Conservation (phyloP, 2,329 filamentous ascomycete species). For the Myriosclerotinia duriaeana region DNA sequence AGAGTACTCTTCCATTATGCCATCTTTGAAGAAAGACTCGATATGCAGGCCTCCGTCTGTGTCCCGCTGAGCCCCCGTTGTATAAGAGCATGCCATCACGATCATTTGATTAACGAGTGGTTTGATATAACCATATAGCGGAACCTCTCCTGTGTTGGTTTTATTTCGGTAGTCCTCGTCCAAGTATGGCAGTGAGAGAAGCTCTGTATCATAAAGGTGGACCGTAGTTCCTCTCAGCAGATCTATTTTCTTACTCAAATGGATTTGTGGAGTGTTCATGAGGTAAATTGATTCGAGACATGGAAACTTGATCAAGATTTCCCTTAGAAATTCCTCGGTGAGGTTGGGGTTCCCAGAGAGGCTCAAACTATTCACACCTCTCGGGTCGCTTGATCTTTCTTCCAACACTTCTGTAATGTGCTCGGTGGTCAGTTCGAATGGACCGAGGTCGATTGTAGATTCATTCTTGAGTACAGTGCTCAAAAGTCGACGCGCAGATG, state of each 20-base stretch:
- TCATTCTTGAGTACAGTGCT: not conserved
- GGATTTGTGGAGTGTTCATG: conserved; percentile 9
- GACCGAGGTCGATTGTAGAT: conserved; percentile 13
- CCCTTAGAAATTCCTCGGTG: not conserved
- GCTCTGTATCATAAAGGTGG: conserved; percentile 16
- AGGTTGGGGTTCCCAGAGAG: conserved; percentile 21
- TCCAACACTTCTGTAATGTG: conserved; percentile 16
- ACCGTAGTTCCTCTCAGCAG: conserved; percentile 1
- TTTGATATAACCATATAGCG: not conserved
- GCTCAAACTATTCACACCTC: not conserved
- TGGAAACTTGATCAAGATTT: conserved; percentile 7
- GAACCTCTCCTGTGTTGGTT: not conserved
- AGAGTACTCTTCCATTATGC: too few species aligned
- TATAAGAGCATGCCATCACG: not conserved
- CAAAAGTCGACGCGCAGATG: conserved; percentile 16
- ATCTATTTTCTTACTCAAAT: not conserved
- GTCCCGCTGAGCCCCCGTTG: not conserved
- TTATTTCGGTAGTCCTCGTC: too few species aligned
- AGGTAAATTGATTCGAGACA: conserved; percentile 2
- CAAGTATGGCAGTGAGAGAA: conserved; percentile 6
- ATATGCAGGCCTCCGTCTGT: not conserved
- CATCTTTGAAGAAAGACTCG: not conserved
- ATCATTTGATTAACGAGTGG: conserved; percentile 9
- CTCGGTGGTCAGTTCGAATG: not conserved
- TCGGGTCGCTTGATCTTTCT: not conserved